A percentile compares a stretch with the other conserved stretches of the same genome.
These are phyloP conservation scores for Coix lacrymajobi DNA, from an alignment of 176 grass and related monocot genomes.

Conservation along the genomic window DNA sequence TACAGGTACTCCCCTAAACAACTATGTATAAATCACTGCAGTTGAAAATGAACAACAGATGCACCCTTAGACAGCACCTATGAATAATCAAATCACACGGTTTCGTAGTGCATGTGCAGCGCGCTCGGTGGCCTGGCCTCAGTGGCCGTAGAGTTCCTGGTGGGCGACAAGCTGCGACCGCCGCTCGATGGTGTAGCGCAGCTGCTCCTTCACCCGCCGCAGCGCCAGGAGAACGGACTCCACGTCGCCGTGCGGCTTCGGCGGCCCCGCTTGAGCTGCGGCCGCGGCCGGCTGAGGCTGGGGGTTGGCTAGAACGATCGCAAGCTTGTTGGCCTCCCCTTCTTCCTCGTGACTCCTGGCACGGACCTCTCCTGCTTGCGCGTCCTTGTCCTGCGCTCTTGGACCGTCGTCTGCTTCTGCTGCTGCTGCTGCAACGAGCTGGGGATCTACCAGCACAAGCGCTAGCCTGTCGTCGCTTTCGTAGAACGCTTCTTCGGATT, in stretches of 20 bases:
- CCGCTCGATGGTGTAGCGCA: constrained; percentile 56
- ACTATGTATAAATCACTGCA: not conserved
- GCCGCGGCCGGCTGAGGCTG: not conserved
- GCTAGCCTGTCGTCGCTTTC: constrained; percentile 33
- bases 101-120: not conserved
- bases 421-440: not conserved
- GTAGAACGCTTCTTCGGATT: constrained; percentile 2
- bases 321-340: constrained; percentile 22
- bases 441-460: constrained; percentile 20
- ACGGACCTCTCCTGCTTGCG: not conserved
- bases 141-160: constrained; percentile 56
- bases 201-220: constrained; percentile 79
- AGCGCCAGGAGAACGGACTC: constrained; percentile 79
- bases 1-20: not conserved
- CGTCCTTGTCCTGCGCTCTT: not conserved
- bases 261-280: not conserved
- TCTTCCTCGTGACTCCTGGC: not conserved
- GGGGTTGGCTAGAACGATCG: constrained; percentile 42
- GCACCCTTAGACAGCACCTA: no score
- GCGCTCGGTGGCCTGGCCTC: not conserved
- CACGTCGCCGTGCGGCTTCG: constrained; percentile 43
- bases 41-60: not conserved
- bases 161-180: constrained; percentile 46
- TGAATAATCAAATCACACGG: no score
- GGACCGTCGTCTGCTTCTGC: not conserved